Conservation (phyloP, 305 asterid species). For the Rubia peregrina region DNA sequence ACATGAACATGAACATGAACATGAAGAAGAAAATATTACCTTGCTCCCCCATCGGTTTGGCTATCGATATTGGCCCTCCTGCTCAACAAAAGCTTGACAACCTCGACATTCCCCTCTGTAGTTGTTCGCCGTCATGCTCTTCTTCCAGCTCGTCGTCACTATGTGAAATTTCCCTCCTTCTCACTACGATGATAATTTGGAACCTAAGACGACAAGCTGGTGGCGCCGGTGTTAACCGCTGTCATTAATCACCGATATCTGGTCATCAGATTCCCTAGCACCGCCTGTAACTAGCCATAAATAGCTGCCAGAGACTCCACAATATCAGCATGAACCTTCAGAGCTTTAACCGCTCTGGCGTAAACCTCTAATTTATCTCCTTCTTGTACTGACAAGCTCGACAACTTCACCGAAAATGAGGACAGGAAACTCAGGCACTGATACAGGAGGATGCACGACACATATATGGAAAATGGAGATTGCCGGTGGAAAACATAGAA, state of each 20-base stretch:
- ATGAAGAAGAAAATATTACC: not conserved
- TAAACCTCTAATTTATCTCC: not conserved
- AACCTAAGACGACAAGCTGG: constrained; percentile 79
- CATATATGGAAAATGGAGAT: too few relatives aligned
- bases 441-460: too few relatives aligned
- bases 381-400: not conserved
- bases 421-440: too few relatives aligned
- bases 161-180: too few relatives aligned
- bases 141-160: too few relatives aligned
- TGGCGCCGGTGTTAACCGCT: constrained; percentile 75
- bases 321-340: not conserved
- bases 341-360: not conserved
- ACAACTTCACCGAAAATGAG: too few relatives aligned
- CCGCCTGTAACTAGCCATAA: constrained; percentile 79
- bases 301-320: not conserved
- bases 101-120: not conserved
- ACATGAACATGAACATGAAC: not conserved
- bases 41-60: constrained; percentile 2
- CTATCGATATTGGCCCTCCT: not conserved
- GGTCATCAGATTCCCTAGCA: constrained; percentile 64
- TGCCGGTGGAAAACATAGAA: too few relatives aligned
- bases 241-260: constrained; percentile 55
- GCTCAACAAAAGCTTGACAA: not conserved
- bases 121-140: too few relatives aligned
- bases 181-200: constrained; percentile 65